Base-by-base conservation (phyloP, 768 basidiomycete genomes). In the Boletus fagicola region DNA sequence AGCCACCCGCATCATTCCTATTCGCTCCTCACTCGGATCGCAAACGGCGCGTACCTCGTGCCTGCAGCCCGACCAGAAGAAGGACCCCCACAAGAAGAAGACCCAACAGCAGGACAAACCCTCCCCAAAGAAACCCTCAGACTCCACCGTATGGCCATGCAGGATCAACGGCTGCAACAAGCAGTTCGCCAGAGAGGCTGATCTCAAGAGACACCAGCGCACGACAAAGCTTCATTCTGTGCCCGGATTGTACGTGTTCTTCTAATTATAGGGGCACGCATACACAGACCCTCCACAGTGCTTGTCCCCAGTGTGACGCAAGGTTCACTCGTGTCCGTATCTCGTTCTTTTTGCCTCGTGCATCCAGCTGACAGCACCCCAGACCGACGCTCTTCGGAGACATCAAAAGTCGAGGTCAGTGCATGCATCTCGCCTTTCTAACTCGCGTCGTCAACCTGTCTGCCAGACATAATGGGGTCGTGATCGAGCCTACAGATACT, bases 351-450 rank as follows among this genome's bases (percentile, higher is more conserved):
- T 8, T 28, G 46, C 52, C 57, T 54, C 56, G 61, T 61, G 66
- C 50, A 30, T 30, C 18, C 30, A 45, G 20, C 61, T 65, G 43
- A 72, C 63, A 15, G 30, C 52, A 44, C 50, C 58, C 47, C 62
- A 91, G 89, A 86, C 87, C n/a, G 89, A 91, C 72, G 89, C 89
- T 20, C 77, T 89, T n/a, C 78, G 86, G 44, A 78, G 89, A 65
- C 89, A 91, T 68, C 86, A 90, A 73, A 88, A 88, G 65, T 89
- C 89, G 60, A 82, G 88, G 88, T 87, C 60, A 60, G 78, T 65
- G 43, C 60, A 42, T 53, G 48, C 8, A 38, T 45, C 57, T 54
- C 38, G 43, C 45, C 49, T 57, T 49, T 44, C 33, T 50, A 15
- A 31, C 47, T 28, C 31, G 46, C 40, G 22, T 59, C 49, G 31